These are phyloP conservation scores for Aspergillus taichungensis DNA, from an alignment of 495 filamentous ascomycete genomes.

Conservation along the genomic window DNA sequence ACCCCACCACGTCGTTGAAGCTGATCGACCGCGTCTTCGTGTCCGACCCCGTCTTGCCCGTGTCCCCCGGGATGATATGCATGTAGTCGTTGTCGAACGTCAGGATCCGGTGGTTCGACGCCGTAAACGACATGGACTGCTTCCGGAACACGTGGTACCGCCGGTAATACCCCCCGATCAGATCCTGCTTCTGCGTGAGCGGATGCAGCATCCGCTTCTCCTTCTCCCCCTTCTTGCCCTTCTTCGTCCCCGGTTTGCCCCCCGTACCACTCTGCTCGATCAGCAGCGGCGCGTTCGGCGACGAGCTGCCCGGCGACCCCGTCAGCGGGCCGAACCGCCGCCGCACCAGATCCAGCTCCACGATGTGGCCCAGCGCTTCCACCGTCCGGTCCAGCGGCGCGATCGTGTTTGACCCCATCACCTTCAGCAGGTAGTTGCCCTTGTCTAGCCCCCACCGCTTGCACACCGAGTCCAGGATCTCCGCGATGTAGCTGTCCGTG, in stretches of 20 bases:
- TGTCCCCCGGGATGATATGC: conserved; percentile 79
- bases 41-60: conserved; percentile 43
- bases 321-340: conserved; percentile 77
- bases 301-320: conserved; percentile 71
- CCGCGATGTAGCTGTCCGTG: conserved; percentile 89
- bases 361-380: conserved; percentile 73
- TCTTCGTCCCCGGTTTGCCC: conserved; percentile 37
- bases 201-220: conserved; percentile 60
- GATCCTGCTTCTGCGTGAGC: conserved; percentile 67
- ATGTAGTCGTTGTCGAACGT: conserved; percentile 93
- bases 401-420: conserved; percentile 74
- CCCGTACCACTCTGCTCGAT: conserved; percentile 31
- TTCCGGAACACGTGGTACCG: conserved; percentile 90
- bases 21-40: conserved; percentile 82
- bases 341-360: conserved; percentile 77
- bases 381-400: conserved; percentile 82
- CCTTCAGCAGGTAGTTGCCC: conserved; percentile 78
- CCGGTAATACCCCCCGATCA: conserved; percentile 62
- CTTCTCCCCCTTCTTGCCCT: conserved; percentile 56
- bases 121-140: conserved; percentile 87
- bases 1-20: conserved; percentile 86
- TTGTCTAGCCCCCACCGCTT: conserved; percentile 85
- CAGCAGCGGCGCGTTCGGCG: conserved; percentile 67
- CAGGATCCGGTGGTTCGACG: conserved; percentile 72
- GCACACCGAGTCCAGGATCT: conserved; percentile 86